Base-by-base conservation (phyloP, 441 rosid species). In the Populus hybrid region DNA sequence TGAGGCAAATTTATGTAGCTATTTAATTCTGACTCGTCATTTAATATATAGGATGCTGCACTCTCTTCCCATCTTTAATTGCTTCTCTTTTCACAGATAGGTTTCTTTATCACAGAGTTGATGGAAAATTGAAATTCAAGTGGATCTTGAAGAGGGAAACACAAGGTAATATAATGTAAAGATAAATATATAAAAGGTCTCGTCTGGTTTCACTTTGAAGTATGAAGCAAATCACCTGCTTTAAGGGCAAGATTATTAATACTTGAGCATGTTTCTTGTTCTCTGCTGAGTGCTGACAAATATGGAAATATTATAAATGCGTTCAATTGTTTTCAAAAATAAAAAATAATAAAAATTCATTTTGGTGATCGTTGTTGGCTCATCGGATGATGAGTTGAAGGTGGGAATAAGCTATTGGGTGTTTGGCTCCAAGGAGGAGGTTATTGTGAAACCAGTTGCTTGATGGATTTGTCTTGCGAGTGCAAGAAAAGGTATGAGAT, bases 401-500 rank as follows among this genome's bases (percentile, higher is more conserved):
- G 85, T 72, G 67, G 87, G 80, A 18, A 68, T 74, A 72, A 89
- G 84, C 72, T 86, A 80, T 12, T 63, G 72, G 61, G 84, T 71
- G 80, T 87, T 87, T 64, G 87, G 89, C 9, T 85, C 86, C 75
- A 73, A 75, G 69, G 86, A 86, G 3, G 86, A 71, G 82, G 85
- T 74, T 72, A 87, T 50, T 26, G 65, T 71, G 80, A 87, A 82
- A 75, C 84, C 82, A 1, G 84, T 83, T 6, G 77, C 75, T 3
- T 36, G 70, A 24, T 73, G 76, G 84, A 87, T 78, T 35, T 69
- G 70, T 5, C 61, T 78, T 14, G 92, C 92, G 0, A 89, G 74
- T 9, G 84, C 81, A 28, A 87, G 81, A 78, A 83, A 86, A 6
- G 89, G 92, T 14, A 86, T 89, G 24, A 89, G 87, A 83, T 89